Conservation (phyloP, 352 stramenopile species). For the Phytopythium litorale region DNA sequence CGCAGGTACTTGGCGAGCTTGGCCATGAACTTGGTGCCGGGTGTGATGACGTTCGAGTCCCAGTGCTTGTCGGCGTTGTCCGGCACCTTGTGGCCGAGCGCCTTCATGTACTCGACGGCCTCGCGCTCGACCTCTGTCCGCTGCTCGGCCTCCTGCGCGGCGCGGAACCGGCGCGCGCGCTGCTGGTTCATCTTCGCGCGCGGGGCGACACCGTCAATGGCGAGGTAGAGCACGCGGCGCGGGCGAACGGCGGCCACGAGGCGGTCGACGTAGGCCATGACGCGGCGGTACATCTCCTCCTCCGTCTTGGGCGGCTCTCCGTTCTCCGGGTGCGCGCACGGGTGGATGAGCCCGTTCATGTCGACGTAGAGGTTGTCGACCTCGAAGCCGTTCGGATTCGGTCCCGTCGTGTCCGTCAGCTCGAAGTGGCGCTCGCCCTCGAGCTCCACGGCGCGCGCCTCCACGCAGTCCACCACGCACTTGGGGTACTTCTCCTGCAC, state of each 20-base stretch:
- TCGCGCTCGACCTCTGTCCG: constrained; percentile 91
- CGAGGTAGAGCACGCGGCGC: constrained; percentile 95
- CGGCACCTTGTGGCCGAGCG: constrained; percentile 82
- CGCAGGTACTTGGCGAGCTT: constrained; percentile 89
- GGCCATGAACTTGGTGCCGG: constrained; percentile 98
- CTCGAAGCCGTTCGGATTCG: constrained; percentile 94
- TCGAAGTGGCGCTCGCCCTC: constrained; percentile 81
- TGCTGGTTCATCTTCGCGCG: constrained; percentile 99
- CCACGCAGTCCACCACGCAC: constrained; percentile 91
- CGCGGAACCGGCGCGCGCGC: constrained; percentile 94
- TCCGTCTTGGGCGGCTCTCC: constrained; percentile 91
- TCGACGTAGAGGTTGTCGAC: constrained; percentile 99
- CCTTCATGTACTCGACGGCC: constrained; percentile 90
- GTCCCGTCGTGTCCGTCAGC: constrained; percentile 66
- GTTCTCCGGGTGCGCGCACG: constrained; percentile 96
- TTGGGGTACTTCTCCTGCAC: constrained; percentile 99
- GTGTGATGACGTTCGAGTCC: constrained; percentile 99
- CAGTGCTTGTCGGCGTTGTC: constrained; percentile 84
- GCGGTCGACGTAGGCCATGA: constrained; percentile 96
- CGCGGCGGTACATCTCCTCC: constrained; percentile 98
- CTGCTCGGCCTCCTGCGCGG: constrained; percentile 95
- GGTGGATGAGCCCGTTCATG: constrained; percentile 99
- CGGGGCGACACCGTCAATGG: constrained; percentile 98
- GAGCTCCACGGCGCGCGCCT: constrained; percentile 68
- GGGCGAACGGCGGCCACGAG: constrained; percentile 94